Conservation (phyloP, 2,329 filamentous ascomycete species). For the Immersiporthe knoxdaviesiana region DNA sequence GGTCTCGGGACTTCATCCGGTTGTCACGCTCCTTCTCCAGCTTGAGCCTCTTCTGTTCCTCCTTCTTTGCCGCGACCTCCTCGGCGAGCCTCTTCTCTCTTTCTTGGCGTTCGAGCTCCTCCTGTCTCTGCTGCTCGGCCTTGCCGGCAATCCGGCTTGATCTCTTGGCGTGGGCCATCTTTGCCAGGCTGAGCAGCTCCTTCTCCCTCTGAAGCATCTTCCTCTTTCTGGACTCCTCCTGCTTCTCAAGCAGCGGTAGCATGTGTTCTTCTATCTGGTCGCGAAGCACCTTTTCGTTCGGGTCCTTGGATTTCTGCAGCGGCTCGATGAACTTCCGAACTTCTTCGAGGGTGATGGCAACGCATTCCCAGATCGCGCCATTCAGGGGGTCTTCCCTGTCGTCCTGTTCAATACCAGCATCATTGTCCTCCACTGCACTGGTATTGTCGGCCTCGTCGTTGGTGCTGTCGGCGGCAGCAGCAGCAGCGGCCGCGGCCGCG, state of each 20-base stretch:
- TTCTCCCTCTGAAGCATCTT: constrained; percentile 71
- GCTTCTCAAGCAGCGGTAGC: constrained; percentile 80
- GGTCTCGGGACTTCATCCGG: constrained; percentile 81
- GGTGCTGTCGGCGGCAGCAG: constrained; percentile 31
- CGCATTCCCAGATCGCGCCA: constrained; percentile 85
- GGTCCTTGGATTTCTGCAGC: constrained; percentile 76
- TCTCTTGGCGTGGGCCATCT: constrained; percentile 90
- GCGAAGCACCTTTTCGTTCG: constrained; percentile 80
- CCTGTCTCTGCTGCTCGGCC: constrained; percentile 74
- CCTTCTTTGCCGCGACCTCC: constrained; percentile 66
- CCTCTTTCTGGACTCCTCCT: constrained; percentile 73
- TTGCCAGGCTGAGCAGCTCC: constrained; percentile 79
- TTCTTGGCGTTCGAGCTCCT: constrained; percentile 72
- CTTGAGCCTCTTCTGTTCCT: constrained; percentile 62
- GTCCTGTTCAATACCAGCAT: constrained; percentile 13
- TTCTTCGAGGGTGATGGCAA: constrained; percentile 81
- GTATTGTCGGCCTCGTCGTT: constrained; percentile 43
- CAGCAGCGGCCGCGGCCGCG: constrained; percentile 43
- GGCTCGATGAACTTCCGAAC: constrained; percentile 72
- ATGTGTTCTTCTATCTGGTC: constrained; percentile 76
- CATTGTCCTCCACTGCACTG: constrained; percentile 39
- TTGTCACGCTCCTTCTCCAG: constrained; percentile 75
- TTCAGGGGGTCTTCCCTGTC: constrained; percentile 62
- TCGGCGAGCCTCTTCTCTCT: constrained; percentile 68
- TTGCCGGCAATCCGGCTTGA: constrained; percentile 88